Percentiles rank a stretch among this genome's conserved stretches.
Evolutionary conservation across 371 early-diverging fungal genomes (phyloP).

Genomic region (Circinella umbellata): DNA sequence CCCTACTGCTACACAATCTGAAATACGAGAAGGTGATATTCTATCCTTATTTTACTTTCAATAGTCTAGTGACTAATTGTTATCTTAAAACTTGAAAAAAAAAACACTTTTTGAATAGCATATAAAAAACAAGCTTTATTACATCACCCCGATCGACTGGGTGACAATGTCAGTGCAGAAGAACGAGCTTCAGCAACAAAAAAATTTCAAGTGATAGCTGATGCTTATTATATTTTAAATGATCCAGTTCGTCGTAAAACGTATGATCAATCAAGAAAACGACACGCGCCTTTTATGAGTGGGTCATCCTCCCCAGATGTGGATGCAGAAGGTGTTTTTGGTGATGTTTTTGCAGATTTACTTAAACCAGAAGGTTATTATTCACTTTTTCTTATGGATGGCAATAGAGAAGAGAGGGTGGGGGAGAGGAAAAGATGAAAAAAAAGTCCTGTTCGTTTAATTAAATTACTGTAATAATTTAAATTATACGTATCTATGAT

Average conservation of each 20-base stretch:
- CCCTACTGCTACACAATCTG: slow-evolving; percentile 26
- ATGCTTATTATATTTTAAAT: slow-evolving; percentile 83
- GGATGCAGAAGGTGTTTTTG: slow-evolving; percentile 35
- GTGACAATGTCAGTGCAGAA: slow-evolving; percentile 51
- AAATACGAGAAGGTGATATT: slow-evolving; percentile 33
- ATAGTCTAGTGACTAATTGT: not conserved
- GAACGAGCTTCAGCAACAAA: slow-evolving; percentile 74
- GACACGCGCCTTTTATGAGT: slow-evolving; percentile 11
- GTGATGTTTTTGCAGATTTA: slow-evolving; percentile 39
- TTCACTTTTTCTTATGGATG: not conserved
- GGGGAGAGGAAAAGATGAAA: no score
- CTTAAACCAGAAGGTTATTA: slow-evolving; percentile 33
- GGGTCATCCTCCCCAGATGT: slow-evolving; percentile 11
- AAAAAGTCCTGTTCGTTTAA: no score
- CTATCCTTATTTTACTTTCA: no score
- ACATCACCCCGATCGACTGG: slow-evolving; percentile 82
- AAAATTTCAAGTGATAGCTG: slow-evolving; percentile 78
- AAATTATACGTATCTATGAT: no score
- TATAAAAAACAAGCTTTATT: slow-evolving; percentile 81
- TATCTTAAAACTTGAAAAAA: not conserved
- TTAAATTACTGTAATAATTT: no score
- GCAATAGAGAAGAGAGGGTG: no score
- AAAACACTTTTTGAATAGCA: slow-evolving; percentile 46
- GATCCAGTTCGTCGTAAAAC: slow-evolving; percentile 69
- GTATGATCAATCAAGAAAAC: slow-evolving; percentile 79